These are phyloP conservation scores for Penicillium simplicissimum DNA, from an alignment of 495 filamentous ascomycete genomes.

Conservation along the genomic window DNA sequence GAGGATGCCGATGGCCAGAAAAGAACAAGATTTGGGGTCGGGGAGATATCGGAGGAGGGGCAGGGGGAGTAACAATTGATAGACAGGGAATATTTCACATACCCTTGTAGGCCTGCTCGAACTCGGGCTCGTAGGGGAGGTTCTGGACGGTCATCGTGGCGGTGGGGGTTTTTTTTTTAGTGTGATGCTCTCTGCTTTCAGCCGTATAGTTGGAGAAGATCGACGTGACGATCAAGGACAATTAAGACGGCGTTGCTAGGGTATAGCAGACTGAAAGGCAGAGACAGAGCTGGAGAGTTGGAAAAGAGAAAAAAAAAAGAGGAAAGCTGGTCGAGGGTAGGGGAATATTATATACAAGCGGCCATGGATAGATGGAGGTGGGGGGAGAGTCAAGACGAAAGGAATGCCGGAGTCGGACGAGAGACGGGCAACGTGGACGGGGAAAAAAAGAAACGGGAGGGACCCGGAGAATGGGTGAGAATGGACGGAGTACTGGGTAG, in stretches of 20 bases:
- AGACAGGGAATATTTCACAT: constrained; percentile 20
- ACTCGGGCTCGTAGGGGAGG: constrained; percentile 88
- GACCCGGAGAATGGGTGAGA: background rate
- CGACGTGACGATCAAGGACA: too few relatives aligned
- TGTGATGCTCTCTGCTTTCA: constrained; percentile 13
- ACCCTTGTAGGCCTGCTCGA: constrained; percentile 99
- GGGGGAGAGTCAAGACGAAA: constrained; percentile 16
- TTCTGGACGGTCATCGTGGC: constrained; percentile 66
- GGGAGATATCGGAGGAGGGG: constrained; percentile 4
- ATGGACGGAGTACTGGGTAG: background rate
- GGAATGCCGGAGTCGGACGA: constrained; percentile 41
- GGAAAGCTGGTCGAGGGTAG: constrained; percentile 10
- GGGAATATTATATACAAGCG: constrained; percentile 23
- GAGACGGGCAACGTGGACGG: constrained; percentile 19
- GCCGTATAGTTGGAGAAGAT: background rate
- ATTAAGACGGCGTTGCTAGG: too few relatives aligned
- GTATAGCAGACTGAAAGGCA: background rate
- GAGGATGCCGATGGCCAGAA: constrained; percentile 24
- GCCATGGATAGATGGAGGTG: constrained; percentile 4
- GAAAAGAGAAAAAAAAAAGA: constrained; percentile 19
- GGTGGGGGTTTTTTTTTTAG: background rate
- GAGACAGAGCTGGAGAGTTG: constrained; percentile 14
- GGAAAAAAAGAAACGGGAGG: constrained; percentile 17
- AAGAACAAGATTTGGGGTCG: constrained; percentile 7
- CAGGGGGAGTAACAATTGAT: background rate